These are phyloP conservation scores for Vickermania ingenoplastis DNA, from an alignment of 208 protist species.

Conservation along the genomic window DNA sequence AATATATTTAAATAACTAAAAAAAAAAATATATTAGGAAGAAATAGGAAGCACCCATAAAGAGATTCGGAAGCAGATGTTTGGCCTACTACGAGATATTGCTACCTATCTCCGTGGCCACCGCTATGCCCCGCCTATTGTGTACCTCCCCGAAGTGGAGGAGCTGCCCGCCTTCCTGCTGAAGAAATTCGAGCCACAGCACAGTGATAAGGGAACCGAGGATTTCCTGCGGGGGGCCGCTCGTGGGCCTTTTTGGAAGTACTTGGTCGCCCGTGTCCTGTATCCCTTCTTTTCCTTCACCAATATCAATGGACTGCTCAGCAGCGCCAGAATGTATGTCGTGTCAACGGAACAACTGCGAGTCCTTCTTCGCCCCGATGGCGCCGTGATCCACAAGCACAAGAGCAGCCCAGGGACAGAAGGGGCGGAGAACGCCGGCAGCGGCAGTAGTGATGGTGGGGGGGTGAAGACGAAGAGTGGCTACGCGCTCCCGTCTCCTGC, in stretches of 20 bases:
- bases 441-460: too few species aligned
- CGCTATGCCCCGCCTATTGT: slow-evolving; percentile 32
- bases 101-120: slow-evolving; percentile 18
- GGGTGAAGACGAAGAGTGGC: neutral
- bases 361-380: slow-evolving; percentile 26
- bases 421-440: too few species aligned
- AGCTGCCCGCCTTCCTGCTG: slow-evolving; percentile 22
- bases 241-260: slow-evolving; percentile 26
- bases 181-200: slow-evolving; percentile 23
- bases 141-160: slow-evolving; percentile 30
- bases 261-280: slow-evolving; percentile 29
- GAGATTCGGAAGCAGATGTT: slow-evolving; percentile 1
- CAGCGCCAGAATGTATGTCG: slow-evolving; percentile 72
- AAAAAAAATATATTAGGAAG: too few species aligned
- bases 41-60: too few species aligned
- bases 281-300: slow-evolving; percentile 54
- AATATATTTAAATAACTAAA: too few species aligned
- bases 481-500: slow-evolving; percentile 5
- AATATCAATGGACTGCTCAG: slow-evolving; percentile 59
- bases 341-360: slow-evolving; percentile 54
- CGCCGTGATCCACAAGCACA: neutral
- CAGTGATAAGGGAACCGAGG: slow-evolving; percentile 43
- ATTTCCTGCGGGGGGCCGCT: slow-evolving; percentile 28
- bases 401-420: too few species aligned
- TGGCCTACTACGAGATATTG: slow-evolving; percentile 18